Evolutionary conservation across 1,139 yeast species (phyloP), one percentile per base, ranked within the genome.

Genomic region (Pichia sp.): DNA sequence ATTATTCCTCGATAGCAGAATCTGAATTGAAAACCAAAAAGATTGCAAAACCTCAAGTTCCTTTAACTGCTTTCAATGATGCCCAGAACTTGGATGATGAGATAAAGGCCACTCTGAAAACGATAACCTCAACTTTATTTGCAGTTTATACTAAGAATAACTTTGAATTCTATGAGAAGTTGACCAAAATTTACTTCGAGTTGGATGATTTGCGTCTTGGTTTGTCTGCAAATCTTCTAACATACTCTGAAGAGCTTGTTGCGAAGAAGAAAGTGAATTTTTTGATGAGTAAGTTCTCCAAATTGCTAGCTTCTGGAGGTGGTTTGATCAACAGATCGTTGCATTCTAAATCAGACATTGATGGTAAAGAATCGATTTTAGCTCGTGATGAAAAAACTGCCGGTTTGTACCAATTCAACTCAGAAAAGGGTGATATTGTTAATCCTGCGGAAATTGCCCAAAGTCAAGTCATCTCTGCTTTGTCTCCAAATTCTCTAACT

Each of bases 321-420:
- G 69, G 68, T 38, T 44, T 49, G 44, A 53, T 59, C 27, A 62
- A 64, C 48, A 55, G 58, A 46, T 42, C 59, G 36, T 64, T 80
- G 44, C 48, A 51, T 31, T 46, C 54, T 4, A 48, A 51, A 26
- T 48, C 52, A 4, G 95, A 86, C 60, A 75, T 83, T 37, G 76
- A 85, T 23, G 95, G 92, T 29, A 82, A 84, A 57, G 85, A 83
- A 58, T 77, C 90, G 1, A 72, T 83, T 38, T 67, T 81, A 52
- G 73, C 87, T 0, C 74, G 92, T 65, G 79, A 81, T 54, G 66
- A 75, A 6, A 53, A 62, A 27, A 66, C 82, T 16, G 95, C 95
- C 43, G 80, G 79, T 47, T 66, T 86, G 44, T 73, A 79, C 53
- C 65, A 77, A 32, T 68, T 62, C 47, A 62, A 66, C 11, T 33